Conservation (phyloP, 805 yeast genomes). For the Starmerella roubikii region DNA sequence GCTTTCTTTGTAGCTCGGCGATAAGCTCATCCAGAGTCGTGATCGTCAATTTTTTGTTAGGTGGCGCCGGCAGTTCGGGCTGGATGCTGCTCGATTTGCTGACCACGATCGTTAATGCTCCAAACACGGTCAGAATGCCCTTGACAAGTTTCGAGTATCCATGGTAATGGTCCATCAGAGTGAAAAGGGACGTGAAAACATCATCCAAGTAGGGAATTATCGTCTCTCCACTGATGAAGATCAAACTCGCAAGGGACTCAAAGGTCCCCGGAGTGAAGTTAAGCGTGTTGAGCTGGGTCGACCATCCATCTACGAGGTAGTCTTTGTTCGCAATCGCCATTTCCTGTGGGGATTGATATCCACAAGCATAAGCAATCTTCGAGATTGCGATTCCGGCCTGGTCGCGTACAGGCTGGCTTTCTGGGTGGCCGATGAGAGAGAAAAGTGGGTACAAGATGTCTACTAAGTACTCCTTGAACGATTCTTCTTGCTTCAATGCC, state of each 20-base stretch:
- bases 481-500: constrained; percentile 16
- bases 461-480: constrained; percentile 44
- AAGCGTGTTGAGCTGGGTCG: constrained; percentile 53
- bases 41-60: background rate
- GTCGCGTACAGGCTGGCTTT: constrained; percentile 33
- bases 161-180: constrained; percentile 69
- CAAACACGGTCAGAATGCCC: constrained; percentile 58
- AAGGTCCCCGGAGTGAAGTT: constrained; percentile 62
- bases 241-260: constrained; percentile 52
- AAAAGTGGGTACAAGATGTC: constrained; percentile 62
- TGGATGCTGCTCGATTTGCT: background rate
- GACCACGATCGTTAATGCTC: constrained; percentile 7
- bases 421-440: constrained; percentile 48
- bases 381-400: constrained; percentile 42
- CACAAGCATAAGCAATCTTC: constrained; percentile 39
- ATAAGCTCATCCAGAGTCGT: constrained; percentile 16
- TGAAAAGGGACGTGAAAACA: constrained; percentile 58
- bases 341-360: constrained; percentile 37
- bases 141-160: constrained; percentile 62
- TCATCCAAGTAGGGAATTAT: constrained; percentile 58
- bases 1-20: constrained; percentile 18
- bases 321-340: constrained; percentile 60
- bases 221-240: constrained; percentile 55
- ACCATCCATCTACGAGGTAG: constrained; percentile 67
- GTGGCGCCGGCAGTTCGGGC: background rate